Evolutionary conservation across 2,329 filamentous ascomycete genomes (phyloP).

Genomic region (Trichoderma sp.): DNA sequence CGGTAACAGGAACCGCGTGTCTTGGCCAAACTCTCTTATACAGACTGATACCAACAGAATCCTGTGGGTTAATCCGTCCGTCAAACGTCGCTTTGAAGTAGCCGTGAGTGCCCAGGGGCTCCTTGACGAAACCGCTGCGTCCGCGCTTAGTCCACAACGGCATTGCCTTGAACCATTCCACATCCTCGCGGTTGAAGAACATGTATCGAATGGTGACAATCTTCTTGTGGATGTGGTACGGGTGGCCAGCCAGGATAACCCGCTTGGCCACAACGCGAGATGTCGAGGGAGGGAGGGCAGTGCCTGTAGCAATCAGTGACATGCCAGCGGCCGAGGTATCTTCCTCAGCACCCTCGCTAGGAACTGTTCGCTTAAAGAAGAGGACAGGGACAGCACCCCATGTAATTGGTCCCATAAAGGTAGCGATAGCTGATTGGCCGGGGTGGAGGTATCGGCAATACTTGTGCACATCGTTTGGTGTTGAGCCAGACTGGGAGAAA

Average conservation of each 20-base stretch:
- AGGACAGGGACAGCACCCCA: constrained; percentile 91
- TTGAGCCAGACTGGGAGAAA: constrained; percentile 85
- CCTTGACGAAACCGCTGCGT: constrained; percentile 87
- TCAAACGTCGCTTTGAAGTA: constrained; percentile 99
- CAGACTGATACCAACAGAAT: constrained; percentile 84
- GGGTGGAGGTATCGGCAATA: constrained; percentile 90
- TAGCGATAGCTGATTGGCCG: constrained; percentile 82
- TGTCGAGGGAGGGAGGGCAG: constrained; percentile 72
- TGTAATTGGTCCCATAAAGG: constrained; percentile 83
- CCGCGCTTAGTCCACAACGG: constrained; percentile 92
- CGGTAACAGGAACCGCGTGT: constrained; percentile 50
- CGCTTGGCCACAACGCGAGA: constrained; percentile 87
- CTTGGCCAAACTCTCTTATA: constrained; percentile 86
- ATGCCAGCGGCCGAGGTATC: constrained; percentile 48
- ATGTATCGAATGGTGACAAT: constrained; percentile 97
- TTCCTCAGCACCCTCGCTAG: constrained; percentile 44
- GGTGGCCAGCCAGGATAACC: constrained; percentile 89
- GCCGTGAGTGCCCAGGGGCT: constrained; percentile 92
- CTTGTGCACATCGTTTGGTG: constrained; percentile 96
- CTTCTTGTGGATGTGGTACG: constrained; percentile 98
- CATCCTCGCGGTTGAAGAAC: constrained; percentile 97
- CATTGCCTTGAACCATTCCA: constrained; percentile 95
- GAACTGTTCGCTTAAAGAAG: constrained; percentile 68
- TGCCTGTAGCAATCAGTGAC: constrained; percentile 80
- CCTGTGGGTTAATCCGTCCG: constrained; percentile 90